Base-by-base conservation (phyloP, 2,329 filamentous ascomycete species). In the Cladobotryum protrusum region DNA sequence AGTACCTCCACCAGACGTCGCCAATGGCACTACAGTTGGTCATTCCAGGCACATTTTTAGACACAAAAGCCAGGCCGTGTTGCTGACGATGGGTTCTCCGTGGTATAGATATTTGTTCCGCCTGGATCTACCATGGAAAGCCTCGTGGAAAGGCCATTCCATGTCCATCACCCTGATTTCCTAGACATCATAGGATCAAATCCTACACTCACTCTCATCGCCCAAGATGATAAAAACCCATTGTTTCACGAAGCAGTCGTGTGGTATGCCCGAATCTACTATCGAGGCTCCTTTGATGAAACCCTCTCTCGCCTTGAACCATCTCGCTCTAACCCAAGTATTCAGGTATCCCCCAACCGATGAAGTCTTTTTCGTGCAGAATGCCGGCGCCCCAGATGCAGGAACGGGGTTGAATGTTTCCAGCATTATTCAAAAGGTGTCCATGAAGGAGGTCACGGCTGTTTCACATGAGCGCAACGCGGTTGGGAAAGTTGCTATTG, bases 201-300 rank as follows among this genome's bases (percentile, higher is more conserved):
- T 33, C 74, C 76, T 1, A 72, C 72, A 0, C 60, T 79, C 54
- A 74, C 74, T 2, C 63, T 76, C 20, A 69, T 77, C 14, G 74
- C 72, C 11, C 61, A 69, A 15, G 63, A 69, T 1, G 69, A 62
- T 0, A 61, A 60, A 0, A 65, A 76, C 45, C 73, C 72, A 1
- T 49, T 76, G 5, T 78, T 75, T 44, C 76, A 79, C 48, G 76
- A 79, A 56, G 75, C 75, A 9, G 72, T 75, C 5, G 70, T 76
- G 1, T 78, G 73, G 72, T 74, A 39, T 5, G 44, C n/a, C 14
- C 15, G n/a, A 35, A n/a, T 2, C 24, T 14, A 7, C n/a, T 34
- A 24, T 18, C 9, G 17, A 44, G 13, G 33, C 5, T 19, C 36
- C 5, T 8, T 14, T 19, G 12, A 19, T 11, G 11, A 18, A 9